These are phyloP conservation scores for Helianthus tuberosus DNA, from an alignment of 129 eudicot species.

Conservation along the genomic window DNA sequence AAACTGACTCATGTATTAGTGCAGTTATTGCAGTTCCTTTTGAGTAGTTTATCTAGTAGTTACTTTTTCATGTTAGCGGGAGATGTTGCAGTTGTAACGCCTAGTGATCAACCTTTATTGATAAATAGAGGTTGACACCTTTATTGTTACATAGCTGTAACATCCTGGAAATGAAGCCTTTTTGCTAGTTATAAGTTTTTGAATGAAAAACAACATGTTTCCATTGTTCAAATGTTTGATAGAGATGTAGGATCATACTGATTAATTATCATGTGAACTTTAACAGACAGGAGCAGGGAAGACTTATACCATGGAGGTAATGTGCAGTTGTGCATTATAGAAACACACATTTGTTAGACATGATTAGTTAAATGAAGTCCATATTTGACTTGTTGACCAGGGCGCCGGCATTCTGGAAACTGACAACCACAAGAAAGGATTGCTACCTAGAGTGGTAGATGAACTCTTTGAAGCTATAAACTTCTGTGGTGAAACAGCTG, in stretches of 20 bases:
- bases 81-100: too few relatives aligned
- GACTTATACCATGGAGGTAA: slow-evolving; percentile 94
- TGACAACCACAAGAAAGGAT: slow-evolving; percentile 64
- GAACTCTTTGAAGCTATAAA: slow-evolving; percentile 62
- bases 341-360: background rate
- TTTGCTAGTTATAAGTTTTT: slow-evolving; percentile 4
- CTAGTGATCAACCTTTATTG: too few relatives aligned
- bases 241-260: slow-evolving; percentile 20
- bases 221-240: background rate
- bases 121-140: too few relatives aligned
- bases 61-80: too few relatives aligned
- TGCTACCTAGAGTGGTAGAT: slow-evolving; percentile 79
- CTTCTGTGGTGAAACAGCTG: slow-evolving; percentile 41
- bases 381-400: slow-evolving; percentile 31
- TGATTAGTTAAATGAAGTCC: background rate
- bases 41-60: too few relatives aligned
- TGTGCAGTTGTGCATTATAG: slow-evolving; percentile 21
- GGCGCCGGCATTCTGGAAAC: slow-evolving; percentile 64
- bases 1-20: too few relatives aligned
- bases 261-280: slow-evolving; percentile 27
- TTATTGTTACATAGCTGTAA: too few relatives aligned
- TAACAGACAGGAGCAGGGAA: slow-evolving; percentile 96
- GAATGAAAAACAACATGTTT: too few relatives aligned
- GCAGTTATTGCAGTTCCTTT: too few relatives aligned
- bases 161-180: too few relatives aligned